Percentiles rank a stretch among this genome's conserved stretches.
phyloP scores from a whole-genome alignment of 345 rosid genomes.

The Rhodamnia argentea region DNA sequence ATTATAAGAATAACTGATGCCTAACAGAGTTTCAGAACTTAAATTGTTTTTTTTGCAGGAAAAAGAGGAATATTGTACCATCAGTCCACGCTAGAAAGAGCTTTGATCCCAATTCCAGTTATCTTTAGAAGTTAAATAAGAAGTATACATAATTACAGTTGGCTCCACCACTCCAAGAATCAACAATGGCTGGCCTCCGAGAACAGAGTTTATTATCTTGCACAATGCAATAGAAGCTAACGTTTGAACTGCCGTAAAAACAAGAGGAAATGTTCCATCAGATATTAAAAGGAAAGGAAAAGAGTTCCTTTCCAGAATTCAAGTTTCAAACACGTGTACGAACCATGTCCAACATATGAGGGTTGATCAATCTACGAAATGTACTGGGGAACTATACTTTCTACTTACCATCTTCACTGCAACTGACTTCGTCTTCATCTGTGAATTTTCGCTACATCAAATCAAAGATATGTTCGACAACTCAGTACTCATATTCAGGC shows the following conservation, averaged over 20 bases:
- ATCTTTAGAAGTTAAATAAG: constrained; percentile 80
- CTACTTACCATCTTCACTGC: too few species aligned
- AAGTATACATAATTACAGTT: constrained; percentile 95
- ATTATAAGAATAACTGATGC: not conserved
- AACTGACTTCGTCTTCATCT: too few species aligned
- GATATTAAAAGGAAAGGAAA: too few species aligned
- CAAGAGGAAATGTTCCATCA: too few species aligned
- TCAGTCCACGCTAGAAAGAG: constrained; percentile 91
- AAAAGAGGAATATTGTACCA: constrained; percentile 35
- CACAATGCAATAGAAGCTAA: constrained; percentile 86
- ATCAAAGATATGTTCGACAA: too few species aligned
- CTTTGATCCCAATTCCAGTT: constrained; percentile 57
- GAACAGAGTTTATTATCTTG: constrained; percentile 69
- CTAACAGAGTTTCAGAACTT: not conserved
- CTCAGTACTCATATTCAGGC: too few species aligned
- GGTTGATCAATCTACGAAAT: too few species aligned
- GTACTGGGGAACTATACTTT: too few species aligned
- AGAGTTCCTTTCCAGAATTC: too few species aligned
- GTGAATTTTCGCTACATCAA: too few species aligned
- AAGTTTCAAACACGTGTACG: too few species aligned
- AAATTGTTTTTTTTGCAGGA: not conserved
- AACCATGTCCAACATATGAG: too few species aligned
- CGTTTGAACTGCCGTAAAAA: constrained; percentile 79
- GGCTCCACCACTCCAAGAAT: constrained; percentile 98
- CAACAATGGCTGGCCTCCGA: constrained; percentile 87